phyloP scores from a whole-genome alignment of 768 basidiomycete species.

The Mycena vulgaris region DNA sequence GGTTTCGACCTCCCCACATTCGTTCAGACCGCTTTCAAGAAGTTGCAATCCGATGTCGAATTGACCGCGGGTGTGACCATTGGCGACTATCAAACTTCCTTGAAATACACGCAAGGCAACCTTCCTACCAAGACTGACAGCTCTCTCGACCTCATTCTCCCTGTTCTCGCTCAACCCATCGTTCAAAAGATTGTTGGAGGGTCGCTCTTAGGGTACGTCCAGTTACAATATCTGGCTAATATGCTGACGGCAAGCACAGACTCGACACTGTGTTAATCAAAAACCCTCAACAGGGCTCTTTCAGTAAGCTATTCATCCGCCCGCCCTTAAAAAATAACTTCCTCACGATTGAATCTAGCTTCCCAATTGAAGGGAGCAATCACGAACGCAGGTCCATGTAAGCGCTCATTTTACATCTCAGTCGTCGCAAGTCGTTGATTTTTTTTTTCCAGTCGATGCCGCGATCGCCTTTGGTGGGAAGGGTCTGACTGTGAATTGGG shows the following conservation, averaged over 20 bases:
- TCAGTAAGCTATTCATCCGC: conserved; percentile 56
- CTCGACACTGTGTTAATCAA: conserved; percentile 75
- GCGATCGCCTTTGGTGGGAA: conserved; percentile 70
- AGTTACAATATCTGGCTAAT: not conserved
- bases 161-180: conserved; percentile 80
- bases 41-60: conserved; percentile 73
- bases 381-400: conserved; percentile 81
- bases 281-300: conserved; percentile 69
- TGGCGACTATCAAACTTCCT: conserved; percentile 74
- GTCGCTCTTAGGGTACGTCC: conserved; percentile 66
- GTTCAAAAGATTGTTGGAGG: conserved; percentile 79
- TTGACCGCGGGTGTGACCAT: conserved; percentile 71
- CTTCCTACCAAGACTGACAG: conserved; percentile 75
- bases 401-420: conserved; percentile 40
- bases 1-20: conserved; percentile 76
- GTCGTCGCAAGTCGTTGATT: conserved; percentile 14
- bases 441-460: conserved; percentile 68
- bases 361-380: conserved; percentile 73
- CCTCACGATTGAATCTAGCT: conserved; percentile 47
- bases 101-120: conserved; percentile 71
- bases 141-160: conserved; percentile 75
- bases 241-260: conserved; percentile 48
- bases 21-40: conserved; percentile 76
- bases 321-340: not conserved
- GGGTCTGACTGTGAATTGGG: conserved; percentile 76